These are phyloP conservation scores for Starmera dryadoides DNA, from an alignment of 805 yeast species.

Conservation along the genomic window DNA sequence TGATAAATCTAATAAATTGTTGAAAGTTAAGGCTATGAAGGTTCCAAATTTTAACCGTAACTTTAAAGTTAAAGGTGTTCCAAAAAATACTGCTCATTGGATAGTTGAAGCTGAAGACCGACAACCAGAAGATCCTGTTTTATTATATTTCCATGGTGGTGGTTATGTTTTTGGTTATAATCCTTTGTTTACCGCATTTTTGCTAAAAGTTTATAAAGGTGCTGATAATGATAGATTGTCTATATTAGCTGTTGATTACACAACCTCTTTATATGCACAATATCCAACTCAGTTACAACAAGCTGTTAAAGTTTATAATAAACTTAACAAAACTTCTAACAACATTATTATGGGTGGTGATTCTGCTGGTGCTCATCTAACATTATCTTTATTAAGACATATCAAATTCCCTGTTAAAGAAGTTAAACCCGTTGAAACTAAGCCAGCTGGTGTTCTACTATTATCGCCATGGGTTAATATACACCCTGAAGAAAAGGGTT, in stretches of 20 bases:
- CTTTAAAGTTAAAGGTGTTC: constrained; percentile 4
- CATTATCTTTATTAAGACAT: constrained; percentile 12
- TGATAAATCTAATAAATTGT: no score
- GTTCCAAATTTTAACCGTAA: not conserved
- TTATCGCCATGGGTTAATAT: constrained; percentile 12
- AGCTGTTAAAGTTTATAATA: constrained; percentile 11
- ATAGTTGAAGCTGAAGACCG: constrained; percentile 22
- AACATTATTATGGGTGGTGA: constrained; percentile 22
- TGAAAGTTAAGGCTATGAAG: no score
- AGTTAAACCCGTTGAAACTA: not conserved
- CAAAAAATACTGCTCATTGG: constrained; percentile 6
- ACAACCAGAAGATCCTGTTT: constrained; percentile 10
- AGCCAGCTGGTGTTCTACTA: not conserved
- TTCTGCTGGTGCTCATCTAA: constrained; percentile 24
- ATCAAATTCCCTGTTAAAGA: not conserved
- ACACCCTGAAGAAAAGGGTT: constrained; percentile 4
- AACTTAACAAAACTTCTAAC: constrained; percentile 8
- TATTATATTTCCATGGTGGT: constrained; percentile 13
- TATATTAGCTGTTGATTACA: constrained; percentile 21
- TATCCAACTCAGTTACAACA: constrained; percentile 22
- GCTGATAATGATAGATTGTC: constrained; percentile 11
- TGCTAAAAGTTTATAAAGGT: constrained; percentile 1
- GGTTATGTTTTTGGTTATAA: constrained; percentile 9
- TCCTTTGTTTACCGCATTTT: constrained; percentile 4
- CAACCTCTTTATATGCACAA: constrained; percentile 13